These are phyloP conservation scores for Mallotus repandus DNA, from an alignment of 441 rosid genomes.

Conservation along the genomic window DNA sequence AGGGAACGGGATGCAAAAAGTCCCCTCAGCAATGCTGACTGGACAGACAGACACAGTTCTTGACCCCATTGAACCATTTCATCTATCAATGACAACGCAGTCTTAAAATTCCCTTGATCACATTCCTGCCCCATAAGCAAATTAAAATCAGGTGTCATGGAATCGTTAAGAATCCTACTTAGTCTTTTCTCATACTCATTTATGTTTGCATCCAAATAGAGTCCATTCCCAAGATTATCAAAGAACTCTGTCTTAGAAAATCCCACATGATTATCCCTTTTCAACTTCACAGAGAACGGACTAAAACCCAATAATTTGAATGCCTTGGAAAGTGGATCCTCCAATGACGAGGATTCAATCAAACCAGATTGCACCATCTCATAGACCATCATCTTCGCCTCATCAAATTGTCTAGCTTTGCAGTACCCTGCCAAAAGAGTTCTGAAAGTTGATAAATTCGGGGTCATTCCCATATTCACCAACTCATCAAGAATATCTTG, in stretches of 20 bases:
- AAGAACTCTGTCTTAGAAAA: constrained; percentile 62
- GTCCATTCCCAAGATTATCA: constrained; percentile 82
- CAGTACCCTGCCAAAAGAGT: constrained; percentile 71
- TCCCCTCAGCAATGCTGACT: constrained; percentile 44
- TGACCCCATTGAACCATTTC: constrained; percentile 76
- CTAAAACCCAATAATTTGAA: constrained; percentile 55
- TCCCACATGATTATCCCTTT: constrained; percentile 58
- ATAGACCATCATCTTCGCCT: constrained; percentile 43
- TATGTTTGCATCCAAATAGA: constrained; percentile 66
- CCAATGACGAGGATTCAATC: constrained; percentile 41
- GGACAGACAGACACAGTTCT: constrained; percentile 45
- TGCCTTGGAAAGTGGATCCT: constrained; percentile 64
- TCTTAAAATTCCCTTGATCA: constrained; percentile 37
- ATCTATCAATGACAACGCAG: constrained; percentile 43
- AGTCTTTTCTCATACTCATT: constrained; percentile 61
- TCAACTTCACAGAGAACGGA: constrained; percentile 63
- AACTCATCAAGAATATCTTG: constrained; percentile 56
- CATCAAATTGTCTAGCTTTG: constrained; percentile 68
- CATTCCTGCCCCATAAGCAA: constrained; percentile 44
- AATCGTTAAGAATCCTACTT: constrained; percentile 45
- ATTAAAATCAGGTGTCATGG: constrained; percentile 56
- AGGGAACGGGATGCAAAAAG: constrained; percentile 43
- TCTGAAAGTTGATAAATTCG: constrained; percentile 47
- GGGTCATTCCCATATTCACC: constrained; percentile 40
- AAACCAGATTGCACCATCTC: constrained; percentile 56